Base-by-base conservation (phyloP, 371 early-diverging fungal genomes). In the Umbelopsis sp. region DNA sequence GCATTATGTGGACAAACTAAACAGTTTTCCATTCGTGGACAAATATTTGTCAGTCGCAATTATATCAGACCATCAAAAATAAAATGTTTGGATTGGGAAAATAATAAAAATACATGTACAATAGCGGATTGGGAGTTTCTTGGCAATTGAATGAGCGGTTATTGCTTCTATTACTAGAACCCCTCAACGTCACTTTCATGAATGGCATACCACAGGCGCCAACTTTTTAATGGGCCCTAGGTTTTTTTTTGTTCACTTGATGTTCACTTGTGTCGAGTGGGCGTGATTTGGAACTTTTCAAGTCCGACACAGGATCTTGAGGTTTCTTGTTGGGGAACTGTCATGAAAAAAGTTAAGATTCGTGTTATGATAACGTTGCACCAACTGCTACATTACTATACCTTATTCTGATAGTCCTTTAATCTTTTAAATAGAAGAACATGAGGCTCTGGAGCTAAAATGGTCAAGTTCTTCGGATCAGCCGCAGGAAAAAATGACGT, bases 361-460 rank as follows among this genome's bases (percentile, higher is more conserved):
- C 48, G 48, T 48, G 14, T 12, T 20, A 12, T 5, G 16, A 18
- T 5, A 48, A 57, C 57, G 57, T 57, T 29, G 29, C 35, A 57
- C 57, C 29, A 57, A 57, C 29, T 57, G 57, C 10, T 12, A 41
- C 41, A 1, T n/a, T 57, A 48, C 57, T 57, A 35, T 57, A 57
- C 57, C 57, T 57, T 57, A 32, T 57, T 57, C 57, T 57, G 57
- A 32, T 57, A 57, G 35, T 57, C 35, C 29, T 57, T 57, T 7
- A 35, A 12, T 14, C 57, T 24, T 18, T 57, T 57, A 29, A 57
- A 57, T 35, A 57, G 35, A 35, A 57, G 57, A 14, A 57, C 57
- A 57, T 57, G 57, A 35, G 57, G 57, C 57, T 57, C 57, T 8
- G 57, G 57, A 4, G 12, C 57, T 57, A 35, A 18, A 57, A 35